A percentile compares a stretch with the other conserved stretches of the same genome.
Conservation (phyloP, 176 grass and related monocot species). For the Paspalum vaginatum region DNA sequence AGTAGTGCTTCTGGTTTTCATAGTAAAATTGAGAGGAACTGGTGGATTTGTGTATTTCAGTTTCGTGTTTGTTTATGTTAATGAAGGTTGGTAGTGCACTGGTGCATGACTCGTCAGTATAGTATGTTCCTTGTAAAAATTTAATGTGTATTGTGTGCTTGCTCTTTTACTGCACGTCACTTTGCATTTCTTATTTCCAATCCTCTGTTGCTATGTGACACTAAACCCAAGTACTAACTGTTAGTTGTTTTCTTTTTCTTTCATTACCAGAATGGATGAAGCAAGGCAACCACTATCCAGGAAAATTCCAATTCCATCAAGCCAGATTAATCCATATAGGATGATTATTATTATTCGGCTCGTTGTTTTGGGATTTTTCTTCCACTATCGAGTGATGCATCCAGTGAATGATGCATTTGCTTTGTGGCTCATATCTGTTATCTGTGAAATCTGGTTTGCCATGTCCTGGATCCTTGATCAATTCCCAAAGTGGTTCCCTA, state of each 20-base stretch:
- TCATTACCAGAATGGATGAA: conserved; percentile 83
- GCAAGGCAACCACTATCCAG: conserved; percentile 87
- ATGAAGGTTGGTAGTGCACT: not conserved
- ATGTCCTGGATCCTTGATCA: conserved; percentile 98
- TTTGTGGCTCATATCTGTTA: conserved; percentile 91
- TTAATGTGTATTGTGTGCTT: not conserved
- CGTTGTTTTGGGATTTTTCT: conserved; percentile 92
- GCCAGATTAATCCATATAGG: conserved; percentile 84
- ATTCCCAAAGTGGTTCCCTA: conserved; percentile 94
- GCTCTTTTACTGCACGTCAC: not conserved
- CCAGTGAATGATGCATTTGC: conserved; percentile 81
- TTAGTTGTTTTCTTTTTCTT: not conserved
- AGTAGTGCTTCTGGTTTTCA: not conserved
- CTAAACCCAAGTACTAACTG: not conserved
- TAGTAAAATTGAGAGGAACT: not conserved
- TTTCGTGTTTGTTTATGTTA: not conserved
- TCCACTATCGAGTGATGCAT: conserved; percentile 90
- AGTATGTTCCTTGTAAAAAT: not conserved
- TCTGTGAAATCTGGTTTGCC: conserved; percentile 98
- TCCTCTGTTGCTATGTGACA: not conserved
- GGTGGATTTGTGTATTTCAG: not conserved
- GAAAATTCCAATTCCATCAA: conserved; percentile 83
- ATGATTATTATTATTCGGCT: conserved; percentile 95
- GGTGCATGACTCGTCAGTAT: not conserved
- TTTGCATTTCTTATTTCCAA: not conserved